A percentile compares a stretch with the other conserved stretches of the same genome.
Evolutionary conservation across 805 yeast species (phyloP).

Genomic region (Ogataea naganishii): DNA sequence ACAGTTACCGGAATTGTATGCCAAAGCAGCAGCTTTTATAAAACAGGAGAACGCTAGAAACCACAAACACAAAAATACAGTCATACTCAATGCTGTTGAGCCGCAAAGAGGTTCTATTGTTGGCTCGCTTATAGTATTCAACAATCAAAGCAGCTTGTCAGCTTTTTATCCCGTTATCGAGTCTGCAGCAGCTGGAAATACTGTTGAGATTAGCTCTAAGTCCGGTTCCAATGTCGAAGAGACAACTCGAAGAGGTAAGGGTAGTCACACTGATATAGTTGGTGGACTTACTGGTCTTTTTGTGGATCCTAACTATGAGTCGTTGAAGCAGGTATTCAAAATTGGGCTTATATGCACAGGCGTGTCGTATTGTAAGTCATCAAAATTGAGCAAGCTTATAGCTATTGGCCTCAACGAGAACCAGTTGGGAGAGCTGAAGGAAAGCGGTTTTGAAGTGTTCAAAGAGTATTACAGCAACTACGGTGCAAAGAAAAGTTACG

Average conservation of each 20-base stretch:
- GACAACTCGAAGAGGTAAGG: not conserved
- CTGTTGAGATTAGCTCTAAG: not conserved
- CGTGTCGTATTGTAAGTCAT: slow-evolving; percentile 34
- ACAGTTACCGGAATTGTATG: slow-evolving; percentile 21
- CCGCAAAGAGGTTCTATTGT: slow-evolving; percentile 43
- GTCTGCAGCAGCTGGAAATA: slow-evolving; percentile 20
- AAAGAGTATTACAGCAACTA: slow-evolving; percentile 14
- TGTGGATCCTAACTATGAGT: slow-evolving; percentile 43
- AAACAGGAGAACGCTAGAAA: slow-evolving; percentile 6
- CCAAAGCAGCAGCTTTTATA: slow-evolving; percentile 27
- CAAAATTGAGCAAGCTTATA: slow-evolving; percentile 9
- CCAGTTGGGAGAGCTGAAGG: slow-evolving; percentile 9
- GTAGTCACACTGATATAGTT: slow-evolving; percentile 14
- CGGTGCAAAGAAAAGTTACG: slow-evolving; percentile 15
- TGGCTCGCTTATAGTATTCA: slow-evolving; percentile 42
- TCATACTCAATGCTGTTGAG: slow-evolving; percentile 43
- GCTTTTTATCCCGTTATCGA: slow-evolving; percentile 45
- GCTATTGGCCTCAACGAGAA: slow-evolving; percentile 8
- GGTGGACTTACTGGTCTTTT: slow-evolving; percentile 47
- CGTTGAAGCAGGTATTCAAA: slow-evolving; percentile 43
- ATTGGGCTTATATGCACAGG: slow-evolving; percentile 52
- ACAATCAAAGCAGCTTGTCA: slow-evolving; percentile 34
- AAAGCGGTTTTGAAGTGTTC: slow-evolving; percentile 16
- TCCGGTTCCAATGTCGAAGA: not conserved
- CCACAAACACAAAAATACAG: slow-evolving; percentile 18